Evolutionary conservation across 2,329 filamentous ascomycete genomes (phyloP), one percentile per base, ranked within the genome.

Genomic region (Incumbomyces lentus): DNA sequence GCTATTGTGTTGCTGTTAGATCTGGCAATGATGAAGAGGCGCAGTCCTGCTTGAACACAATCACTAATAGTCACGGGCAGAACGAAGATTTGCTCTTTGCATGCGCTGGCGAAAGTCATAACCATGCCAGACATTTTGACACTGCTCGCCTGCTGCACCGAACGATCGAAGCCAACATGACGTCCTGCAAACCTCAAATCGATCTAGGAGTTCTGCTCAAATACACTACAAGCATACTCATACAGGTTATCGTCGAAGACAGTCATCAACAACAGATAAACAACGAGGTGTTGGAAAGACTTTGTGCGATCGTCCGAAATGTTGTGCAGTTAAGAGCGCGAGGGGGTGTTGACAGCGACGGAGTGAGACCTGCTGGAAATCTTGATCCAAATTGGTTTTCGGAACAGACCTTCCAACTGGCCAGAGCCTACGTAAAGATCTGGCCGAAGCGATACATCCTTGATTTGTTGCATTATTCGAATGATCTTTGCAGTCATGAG

Each of bases 71-170:
- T n/a, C 52, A 51, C 22, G 49, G 48, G 35, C 60, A 68, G 1
- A 71, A 74, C 17, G 74, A 81, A 16, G 78, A 79, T 12, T 76
- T 87, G 36, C 69, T 95, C 1, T 87, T 89, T 53, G 84, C 86
- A 1, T 95, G 88, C 56, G 77, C 86, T 17, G 67, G 86, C 22
- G 86, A 93, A 61, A 83, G 86, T 2, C 80, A 88, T 41, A 70
- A 78, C 51, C 68, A 69, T 1, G 78, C 79, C 0, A 76, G 86
- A 50, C 79, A 74, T 42, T 52, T 68, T 0, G 78, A 82, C 52
- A 76, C 81, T 1, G 65, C 81, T 11, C 61, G 69, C 26, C 74
- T 76, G 10, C 60, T 89, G 39, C 75, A 77, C 53, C 69, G 73
- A 48, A 68, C 87, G 1, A 65, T 84, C 12, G 70, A 78, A 22